phyloP scores from a whole-genome alignment of 495 filamentous ascomycete species.

The Xeromyces bisporus region DNA sequence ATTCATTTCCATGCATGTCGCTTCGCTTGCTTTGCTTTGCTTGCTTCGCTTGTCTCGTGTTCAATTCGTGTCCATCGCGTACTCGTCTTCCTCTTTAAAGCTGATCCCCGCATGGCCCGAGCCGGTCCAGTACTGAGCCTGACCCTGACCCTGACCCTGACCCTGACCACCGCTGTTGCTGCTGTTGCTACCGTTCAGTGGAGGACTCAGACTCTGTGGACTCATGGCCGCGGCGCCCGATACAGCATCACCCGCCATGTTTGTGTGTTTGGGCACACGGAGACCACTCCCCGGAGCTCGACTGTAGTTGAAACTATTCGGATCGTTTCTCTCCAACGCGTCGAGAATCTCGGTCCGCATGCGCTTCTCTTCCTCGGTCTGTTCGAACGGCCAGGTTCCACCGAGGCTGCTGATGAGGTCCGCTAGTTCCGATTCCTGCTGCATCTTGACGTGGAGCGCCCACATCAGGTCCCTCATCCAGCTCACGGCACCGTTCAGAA shows the following conservation, averaged over 20 bases:
- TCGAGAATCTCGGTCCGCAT: constrained; percentile 87
- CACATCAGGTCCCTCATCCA: constrained; percentile 98
- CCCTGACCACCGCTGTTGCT: constrained; percentile 33
- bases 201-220: constrained; percentile 55
- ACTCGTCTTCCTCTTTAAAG: constrained; percentile 90
- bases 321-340: constrained; percentile 61
- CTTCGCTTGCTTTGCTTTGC: no score
- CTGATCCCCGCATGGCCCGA: constrained; percentile 48
- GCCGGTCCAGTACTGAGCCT: constrained; percentile 55
- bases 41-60: constrained; percentile 1
- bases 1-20: no score
- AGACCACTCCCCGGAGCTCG: constrained; percentile 70
- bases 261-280: constrained; percentile 83
- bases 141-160: constrained; percentile 33
- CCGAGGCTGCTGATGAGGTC: constrained; percentile 55
- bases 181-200: constrained; percentile 41
- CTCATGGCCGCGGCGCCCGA: constrained; percentile 31
- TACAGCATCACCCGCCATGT: constrained; percentile 65
- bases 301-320: constrained; percentile 60
- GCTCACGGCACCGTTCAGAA: constrained; percentile 88
- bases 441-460: constrained; percentile 70
- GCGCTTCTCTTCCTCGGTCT: constrained; percentile 80
- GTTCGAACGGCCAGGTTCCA: constrained; percentile 59
- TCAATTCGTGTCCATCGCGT: constrained; percentile 61
- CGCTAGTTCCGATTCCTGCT: constrained; percentile 72